Evolutionary conservation across 805 yeast species (phyloP).

Genomic region (Yamadazyma insecticola): DNA sequence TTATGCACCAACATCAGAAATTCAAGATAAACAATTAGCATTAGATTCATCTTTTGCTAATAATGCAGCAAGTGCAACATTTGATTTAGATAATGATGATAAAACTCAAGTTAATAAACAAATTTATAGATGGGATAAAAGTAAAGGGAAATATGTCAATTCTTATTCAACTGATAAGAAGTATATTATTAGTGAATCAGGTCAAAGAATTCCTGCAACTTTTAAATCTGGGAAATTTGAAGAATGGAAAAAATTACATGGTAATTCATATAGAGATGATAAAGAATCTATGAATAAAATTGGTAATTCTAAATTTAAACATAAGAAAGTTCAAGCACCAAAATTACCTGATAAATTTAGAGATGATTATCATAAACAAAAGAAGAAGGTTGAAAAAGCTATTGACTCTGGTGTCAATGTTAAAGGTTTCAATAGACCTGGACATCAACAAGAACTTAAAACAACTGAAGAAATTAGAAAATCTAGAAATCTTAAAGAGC

Average conservation of each 20-base stretch:
- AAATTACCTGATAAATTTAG: constrained; percentile 85
- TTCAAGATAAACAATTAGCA: constrained; percentile 76
- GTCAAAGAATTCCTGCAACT: constrained; percentile 87
- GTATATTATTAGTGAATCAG: constrained; percentile 91
- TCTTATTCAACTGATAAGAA: constrained; percentile 76
- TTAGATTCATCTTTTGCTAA: constrained; percentile 62
- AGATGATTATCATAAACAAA: constrained; percentile 79
- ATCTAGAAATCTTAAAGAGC: constrained; percentile 62
- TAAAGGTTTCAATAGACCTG: constrained; percentile 57
- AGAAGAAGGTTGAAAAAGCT: constrained; percentile 78
- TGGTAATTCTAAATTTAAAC: constrained; percentile 52
- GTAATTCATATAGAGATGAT: constrained; percentile 5
- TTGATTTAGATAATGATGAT: constrained; percentile 77
- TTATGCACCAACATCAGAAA: constrained; percentile 74
- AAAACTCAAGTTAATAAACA: constrained; percentile 65
- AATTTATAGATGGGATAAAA: constrained; percentile 87
- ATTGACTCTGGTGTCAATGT: constrained; percentile 67
- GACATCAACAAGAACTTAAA: constrained; percentile 53
- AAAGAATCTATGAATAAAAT: background rate
- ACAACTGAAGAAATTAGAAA: constrained; percentile 75
- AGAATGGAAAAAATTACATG: constrained; percentile 70
- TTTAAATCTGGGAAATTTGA: constrained; percentile 89
- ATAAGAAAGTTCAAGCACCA: constrained; percentile 74
- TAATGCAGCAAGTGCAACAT: constrained; percentile 81
- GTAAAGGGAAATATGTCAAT: constrained; percentile 85